A percentile compares a stretch with the other conserved stretches of the same genome.
Evolutionary conservation across 306 rosid genomes (phyloP).

Genomic region (Notholithocarpus densiflorus): DNA sequence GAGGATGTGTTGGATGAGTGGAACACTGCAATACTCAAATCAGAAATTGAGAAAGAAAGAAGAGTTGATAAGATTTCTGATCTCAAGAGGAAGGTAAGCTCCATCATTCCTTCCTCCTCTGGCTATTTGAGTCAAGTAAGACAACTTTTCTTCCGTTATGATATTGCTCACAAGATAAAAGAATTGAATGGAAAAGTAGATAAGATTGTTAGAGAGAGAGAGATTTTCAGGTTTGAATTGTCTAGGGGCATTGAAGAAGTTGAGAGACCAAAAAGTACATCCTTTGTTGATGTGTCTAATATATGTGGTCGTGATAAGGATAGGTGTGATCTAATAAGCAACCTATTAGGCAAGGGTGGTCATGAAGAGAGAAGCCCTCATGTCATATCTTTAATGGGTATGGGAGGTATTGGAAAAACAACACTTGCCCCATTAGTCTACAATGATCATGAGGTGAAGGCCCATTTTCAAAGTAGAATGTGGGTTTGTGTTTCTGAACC

Average conservation of each 20-base stretch:
- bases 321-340: neutral
- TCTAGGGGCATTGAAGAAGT: neutral
- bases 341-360: neutral
- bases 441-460: conserved; percentile 1
- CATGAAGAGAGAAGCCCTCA: neutral
- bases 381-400: conserved; percentile 18
- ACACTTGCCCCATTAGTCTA: conserved; percentile 3
- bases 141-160: neutral
- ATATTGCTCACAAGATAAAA: neutral
- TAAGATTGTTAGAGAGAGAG: neutral
- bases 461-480: neutral
- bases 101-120: neutral
- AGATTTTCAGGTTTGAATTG: neutral
- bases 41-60: neutral
- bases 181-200: neutral
- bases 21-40: neutral
- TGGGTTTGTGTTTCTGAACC: conserved; percentile 27
- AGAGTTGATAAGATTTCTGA: neutral
- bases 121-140: neutral
- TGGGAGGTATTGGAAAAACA: conserved; percentile 17
- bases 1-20: conserved; percentile 11
- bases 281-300: conserved; percentile 4
- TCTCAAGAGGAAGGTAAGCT: neutral
- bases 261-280: neutral
- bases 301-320: conserved; percentile 18